phyloP scores from a whole-genome alignment of 371 early-diverging fungal species.

The Apophysomyces ossiformis region DNA sequence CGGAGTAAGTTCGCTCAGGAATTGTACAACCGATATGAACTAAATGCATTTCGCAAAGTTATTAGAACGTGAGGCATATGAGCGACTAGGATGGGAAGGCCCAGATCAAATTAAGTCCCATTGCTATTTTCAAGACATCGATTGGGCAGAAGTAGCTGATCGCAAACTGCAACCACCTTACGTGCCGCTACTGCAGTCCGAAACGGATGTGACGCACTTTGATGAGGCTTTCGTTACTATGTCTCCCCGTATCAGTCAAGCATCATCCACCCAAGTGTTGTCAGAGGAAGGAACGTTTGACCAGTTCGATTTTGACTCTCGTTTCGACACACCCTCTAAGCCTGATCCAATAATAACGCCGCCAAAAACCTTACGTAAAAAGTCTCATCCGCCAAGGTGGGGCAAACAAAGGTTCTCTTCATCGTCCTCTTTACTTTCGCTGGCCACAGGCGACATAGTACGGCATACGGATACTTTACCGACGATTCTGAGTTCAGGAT shows the following conservation, averaged over 20 bases:
- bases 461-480: constrained; percentile 31
- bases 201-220: constrained; percentile 64
- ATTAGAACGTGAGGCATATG: constrained; percentile 68
- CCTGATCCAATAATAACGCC: not conserved
- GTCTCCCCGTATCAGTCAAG: constrained; percentile 52
- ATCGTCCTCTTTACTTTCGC: constrained; percentile 29
- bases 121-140: constrained; percentile 65
- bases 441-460: constrained; percentile 24
- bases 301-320: constrained; percentile 32
- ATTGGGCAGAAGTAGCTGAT: constrained; percentile 70
- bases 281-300: constrained; percentile 35
- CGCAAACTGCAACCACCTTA: constrained; percentile 59
- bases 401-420: constrained; percentile 27
- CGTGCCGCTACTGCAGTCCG: constrained; percentile 51
- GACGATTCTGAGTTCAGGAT: constrained; percentile 10
- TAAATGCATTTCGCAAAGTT: constrained; percentile 32
- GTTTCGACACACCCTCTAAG: constrained; percentile 8
- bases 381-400: constrained; percentile 17
- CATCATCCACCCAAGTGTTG: constrained; percentile 14
- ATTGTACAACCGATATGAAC: not conserved
- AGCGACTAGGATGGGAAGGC: constrained; percentile 65
- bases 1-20: constrained; percentile 52
- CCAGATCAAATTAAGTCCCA: constrained; percentile 67
- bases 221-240: constrained; percentile 65
- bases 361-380: constrained; percentile 11